Evolutionary conservation across 495 filamentous ascomycete genomes (phyloP).

Genomic region (Xylaria sp.): DNA sequence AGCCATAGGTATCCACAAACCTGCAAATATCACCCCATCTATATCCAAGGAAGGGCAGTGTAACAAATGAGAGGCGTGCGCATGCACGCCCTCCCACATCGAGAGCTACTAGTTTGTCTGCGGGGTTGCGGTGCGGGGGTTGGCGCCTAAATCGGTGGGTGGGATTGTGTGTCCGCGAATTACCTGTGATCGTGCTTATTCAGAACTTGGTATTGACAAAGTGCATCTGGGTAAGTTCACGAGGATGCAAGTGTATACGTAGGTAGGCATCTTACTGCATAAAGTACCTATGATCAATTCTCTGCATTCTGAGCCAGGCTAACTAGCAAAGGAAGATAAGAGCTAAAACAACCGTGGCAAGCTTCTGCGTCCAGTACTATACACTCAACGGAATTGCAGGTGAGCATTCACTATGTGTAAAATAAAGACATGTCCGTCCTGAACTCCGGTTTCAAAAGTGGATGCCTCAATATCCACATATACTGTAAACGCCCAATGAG

Average conservation of each 20-base stretch:
- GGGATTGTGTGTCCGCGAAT: no score
- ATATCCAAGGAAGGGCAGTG: no score
- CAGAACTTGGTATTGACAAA: neutral
- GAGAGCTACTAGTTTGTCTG: no score
- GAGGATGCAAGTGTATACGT: neutral
- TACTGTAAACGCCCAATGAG: neutral
- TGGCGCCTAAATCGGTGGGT: no score
- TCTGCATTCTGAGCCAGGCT: neutral
- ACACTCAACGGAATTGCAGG: slow-evolving; percentile 10
- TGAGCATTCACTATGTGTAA: neutral
- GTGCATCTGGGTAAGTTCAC: neutral
- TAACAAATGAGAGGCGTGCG: no score
- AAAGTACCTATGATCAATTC: neutral
- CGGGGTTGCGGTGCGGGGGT: no score
- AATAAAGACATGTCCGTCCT: neutral
- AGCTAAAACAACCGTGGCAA: neutral
- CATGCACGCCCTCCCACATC: no score
- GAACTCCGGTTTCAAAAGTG: slow-evolving; percentile 11
- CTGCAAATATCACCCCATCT: no score
- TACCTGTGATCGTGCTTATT: no score
- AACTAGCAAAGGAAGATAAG: slow-evolving; percentile 41
- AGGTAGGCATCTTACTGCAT: neutral
- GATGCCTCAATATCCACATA: neutral
- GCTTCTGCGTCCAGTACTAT: slow-evolving; percentile 10
- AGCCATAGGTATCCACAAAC: no score